These are phyloP conservation scores for Teratosphaeria viscida DNA, from an alignment of 2,329 filamentous ascomycete genomes.

Conservation along the genomic window DNA sequence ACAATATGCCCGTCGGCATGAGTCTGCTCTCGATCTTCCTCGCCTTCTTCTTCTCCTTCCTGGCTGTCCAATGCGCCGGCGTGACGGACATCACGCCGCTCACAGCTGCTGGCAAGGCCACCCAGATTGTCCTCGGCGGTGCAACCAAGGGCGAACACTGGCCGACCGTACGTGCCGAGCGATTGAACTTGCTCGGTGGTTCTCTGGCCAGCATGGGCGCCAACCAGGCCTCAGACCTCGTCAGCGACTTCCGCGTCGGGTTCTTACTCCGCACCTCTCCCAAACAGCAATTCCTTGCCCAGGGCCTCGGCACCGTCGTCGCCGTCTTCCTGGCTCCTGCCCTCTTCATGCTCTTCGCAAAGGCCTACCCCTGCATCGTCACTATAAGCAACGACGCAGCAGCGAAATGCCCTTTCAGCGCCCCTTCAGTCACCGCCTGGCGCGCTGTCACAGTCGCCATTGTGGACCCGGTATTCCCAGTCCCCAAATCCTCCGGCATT, in stretches of 20 bases:
- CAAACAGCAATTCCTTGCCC: slow-evolving; percentile 53
- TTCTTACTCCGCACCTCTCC: slow-evolving; percentile 55
- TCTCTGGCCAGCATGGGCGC: slow-evolving; percentile 27
- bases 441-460: slow-evolving; percentile 53
- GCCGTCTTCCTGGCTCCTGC: slow-evolving; percentile 58
- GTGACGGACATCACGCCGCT: slow-evolving; percentile 47
- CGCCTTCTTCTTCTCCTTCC: slow-evolving; percentile 48
- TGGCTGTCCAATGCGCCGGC: slow-evolving; percentile 47
- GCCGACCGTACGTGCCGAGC: slow-evolving; percentile 53
- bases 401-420: slow-evolving; percentile 47
- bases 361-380: slow-evolving; percentile 59
- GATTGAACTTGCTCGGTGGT: slow-evolving; percentile 41
- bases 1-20: slow-evolving; percentile 44
- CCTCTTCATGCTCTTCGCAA: slow-evolving; percentile 57
- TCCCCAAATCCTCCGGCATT: slow-evolving; percentile 46
- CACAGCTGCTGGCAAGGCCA: slow-evolving; percentile 54
- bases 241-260: slow-evolving; percentile 53
- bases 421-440: slow-evolving; percentile 57
- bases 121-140: slow-evolving; percentile 54
- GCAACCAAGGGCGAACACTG: slow-evolving; percentile 44
- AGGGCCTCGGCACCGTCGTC: slow-evolving; percentile 51
- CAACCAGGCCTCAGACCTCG: slow-evolving; percentile 38
- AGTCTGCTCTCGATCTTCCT: slow-evolving; percentile 46
- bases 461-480: slow-evolving; percentile 45
- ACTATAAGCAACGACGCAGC: slow-evolving; percentile 32